phyloP scores from a whole-genome alignment of 2,329 filamentous ascomycete species.

The Diaporthe ilicicola region DNA sequence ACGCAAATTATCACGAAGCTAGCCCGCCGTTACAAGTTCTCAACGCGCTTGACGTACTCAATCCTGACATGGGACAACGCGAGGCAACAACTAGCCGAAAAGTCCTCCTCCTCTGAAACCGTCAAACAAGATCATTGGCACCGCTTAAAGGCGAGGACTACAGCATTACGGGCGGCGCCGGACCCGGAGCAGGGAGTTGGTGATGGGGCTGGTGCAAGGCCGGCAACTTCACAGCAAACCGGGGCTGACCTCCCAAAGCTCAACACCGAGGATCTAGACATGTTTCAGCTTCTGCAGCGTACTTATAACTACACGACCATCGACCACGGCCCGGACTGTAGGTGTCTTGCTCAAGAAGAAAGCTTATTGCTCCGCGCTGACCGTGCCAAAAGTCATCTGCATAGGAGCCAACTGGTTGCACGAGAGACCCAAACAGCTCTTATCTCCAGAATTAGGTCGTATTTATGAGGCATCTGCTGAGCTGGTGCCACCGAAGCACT shows the following conservation, averaged over 20 bases:
- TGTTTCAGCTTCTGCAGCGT: constrained; percentile 67
- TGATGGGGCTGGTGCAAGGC: neutral
- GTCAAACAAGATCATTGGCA: neutral
- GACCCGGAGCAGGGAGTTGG: constrained; percentile 27
- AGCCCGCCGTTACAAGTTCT: constrained; percentile 72
- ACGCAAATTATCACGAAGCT: constrained; percentile 61
- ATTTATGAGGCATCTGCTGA: constrained; percentile 28
- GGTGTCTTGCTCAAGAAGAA: constrained; percentile 35
- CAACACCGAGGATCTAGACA: constrained; percentile 41
- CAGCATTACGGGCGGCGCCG: neutral
- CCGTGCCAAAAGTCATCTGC: constrained; percentile 62
- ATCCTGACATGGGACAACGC: constrained; percentile 61
- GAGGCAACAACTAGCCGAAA: constrained; percentile 33
- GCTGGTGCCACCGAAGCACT: constrained; percentile 56
- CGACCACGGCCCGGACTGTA: constrained; percentile 73
- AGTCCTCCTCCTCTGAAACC: neutral
- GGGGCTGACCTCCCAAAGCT: neutral
- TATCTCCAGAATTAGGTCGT: neutral
- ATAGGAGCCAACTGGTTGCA: constrained; percentile 75
- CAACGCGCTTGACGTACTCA: constrained; percentile 66
- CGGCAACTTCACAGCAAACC: neutral
- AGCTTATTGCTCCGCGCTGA: neutral
- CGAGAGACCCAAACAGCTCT: constrained; percentile 43
- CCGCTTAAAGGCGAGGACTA: neutral
- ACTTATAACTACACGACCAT: constrained; percentile 82